Conservation (phyloP, 2,329 filamentous ascomycete species). For the Epicoccum nigrum region DNA sequence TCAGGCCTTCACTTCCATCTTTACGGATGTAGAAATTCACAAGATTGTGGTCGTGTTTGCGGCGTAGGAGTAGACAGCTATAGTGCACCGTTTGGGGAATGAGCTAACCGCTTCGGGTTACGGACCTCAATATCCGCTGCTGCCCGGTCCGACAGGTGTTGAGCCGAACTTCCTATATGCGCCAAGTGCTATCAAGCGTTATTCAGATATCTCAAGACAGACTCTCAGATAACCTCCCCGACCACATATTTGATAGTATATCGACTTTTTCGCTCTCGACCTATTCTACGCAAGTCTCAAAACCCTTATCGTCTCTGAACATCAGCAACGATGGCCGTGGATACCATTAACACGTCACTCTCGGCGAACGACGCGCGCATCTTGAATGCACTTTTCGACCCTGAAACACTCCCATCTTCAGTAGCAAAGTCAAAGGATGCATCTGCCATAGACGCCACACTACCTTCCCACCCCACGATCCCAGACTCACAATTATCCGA, state of each 20-base stretch:
- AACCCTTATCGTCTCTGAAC: neutral
- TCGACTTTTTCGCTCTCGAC: no score
- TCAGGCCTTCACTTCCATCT: no score
- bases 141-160: slow-evolving; percentile 5
- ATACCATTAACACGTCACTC: slow-evolving; percentile 55
- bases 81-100: slow-evolving; percentile 8
- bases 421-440: slow-evolving; percentile 57
- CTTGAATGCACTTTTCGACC: slow-evolving; percentile 49
- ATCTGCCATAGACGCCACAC: slow-evolving; percentile 52
- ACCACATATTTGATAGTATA: no score
- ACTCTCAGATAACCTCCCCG: no score
- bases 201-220: no score
- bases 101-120: slow-evolving; percentile 4
- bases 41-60: no score
- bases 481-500: slow-evolving; percentile 42
- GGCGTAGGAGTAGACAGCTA: neutral
- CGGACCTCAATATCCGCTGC: slow-evolving; percentile 18
- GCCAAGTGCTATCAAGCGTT: slow-evolving; percentile 6
- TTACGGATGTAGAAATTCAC: no score
- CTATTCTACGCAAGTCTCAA: neutral
- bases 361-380: slow-evolving; percentile 47
- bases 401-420: slow-evolving; percentile 48
- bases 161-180: slow-evolving; percentile 21
- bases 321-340: slow-evolving; percentile 25
- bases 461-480: slow-evolving; percentile 52